These are phyloP conservation scores for Boletales sp. DNA, from an alignment of 768 basidiomycete genomes.

Conservation along the genomic window DNA sequence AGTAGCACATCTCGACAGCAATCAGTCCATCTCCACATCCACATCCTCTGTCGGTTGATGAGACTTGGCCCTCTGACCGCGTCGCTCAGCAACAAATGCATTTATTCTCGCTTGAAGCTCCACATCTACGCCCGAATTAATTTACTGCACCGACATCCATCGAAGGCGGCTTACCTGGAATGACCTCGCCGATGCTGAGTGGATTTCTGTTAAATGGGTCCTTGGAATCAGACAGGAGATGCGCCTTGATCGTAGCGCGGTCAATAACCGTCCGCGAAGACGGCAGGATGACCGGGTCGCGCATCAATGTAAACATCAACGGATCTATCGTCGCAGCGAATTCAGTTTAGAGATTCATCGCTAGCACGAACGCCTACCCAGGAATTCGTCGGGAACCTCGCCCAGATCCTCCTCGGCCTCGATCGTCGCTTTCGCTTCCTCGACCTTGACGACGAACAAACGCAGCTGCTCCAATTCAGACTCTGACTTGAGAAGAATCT, in stretches of 20 bases:
- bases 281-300: conserved; percentile 89
- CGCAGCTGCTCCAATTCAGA: conserved; percentile 69
- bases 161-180: conserved; percentile 55
- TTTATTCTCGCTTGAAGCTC: conserved; percentile 77
- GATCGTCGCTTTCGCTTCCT: conserved; percentile 72
- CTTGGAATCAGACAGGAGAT: conserved; percentile 83
- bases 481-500: conserved; percentile 66
- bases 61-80: conserved; percentile 31
- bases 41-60: conserved; percentile 25
- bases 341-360: background rate
- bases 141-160: background rate
- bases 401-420: conserved; percentile 90
- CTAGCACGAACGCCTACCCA: conserved; percentile 52
- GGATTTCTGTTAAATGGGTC: conserved; percentile 96
- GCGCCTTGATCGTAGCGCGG: conserved; percentile 90
- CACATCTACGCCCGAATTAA: conserved; percentile 39
- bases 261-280: conserved; percentile 79
- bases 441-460: conserved; percentile 76
- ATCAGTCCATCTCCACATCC: conserved; percentile 27
- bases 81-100: conserved; percentile 60
- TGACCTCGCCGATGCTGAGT: conserved; percentile 72
- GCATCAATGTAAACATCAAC: conserved; percentile 90
- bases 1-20: conserved; percentile 5
- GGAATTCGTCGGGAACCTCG: conserved; percentile 92
- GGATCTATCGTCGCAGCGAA: conserved; percentile 52